Evolutionary conservation across 2,329 filamentous ascomycete genomes (phyloP).

Genomic region (Apiospora sp.): DNA sequence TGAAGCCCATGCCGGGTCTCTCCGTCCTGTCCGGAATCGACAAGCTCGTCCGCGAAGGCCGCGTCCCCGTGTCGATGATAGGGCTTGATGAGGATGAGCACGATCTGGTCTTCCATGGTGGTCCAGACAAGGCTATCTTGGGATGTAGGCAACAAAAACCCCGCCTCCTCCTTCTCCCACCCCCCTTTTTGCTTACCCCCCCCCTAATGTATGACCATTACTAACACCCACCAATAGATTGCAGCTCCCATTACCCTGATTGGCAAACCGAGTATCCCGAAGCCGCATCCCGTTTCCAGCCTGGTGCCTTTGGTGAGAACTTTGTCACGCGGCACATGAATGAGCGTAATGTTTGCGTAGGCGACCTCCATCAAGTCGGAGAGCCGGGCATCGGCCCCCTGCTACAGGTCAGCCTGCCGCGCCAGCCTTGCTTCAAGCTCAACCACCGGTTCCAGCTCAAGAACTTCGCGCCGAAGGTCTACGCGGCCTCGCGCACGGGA

Average conservation of each 20-base stretch:
- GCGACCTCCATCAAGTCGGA: conserved; percentile 63
- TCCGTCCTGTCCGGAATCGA: conserved; percentile 64
- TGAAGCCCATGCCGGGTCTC: conserved; percentile 62
- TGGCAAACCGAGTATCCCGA: conserved; percentile 63
- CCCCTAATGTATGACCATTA: background rate
- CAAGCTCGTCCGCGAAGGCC: conserved; percentile 54
- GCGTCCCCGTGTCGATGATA: conserved; percentile 53
- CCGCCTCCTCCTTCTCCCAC: background rate
- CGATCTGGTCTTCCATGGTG: conserved; percentile 67
- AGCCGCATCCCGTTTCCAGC: conserved; percentile 58
- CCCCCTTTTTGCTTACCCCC: too few species aligned
- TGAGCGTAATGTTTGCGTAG: conserved; percentile 71
- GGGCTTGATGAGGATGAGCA: conserved; percentile 69
- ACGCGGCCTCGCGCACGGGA: conserved; percentile 64
- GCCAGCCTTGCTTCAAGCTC: conserved; percentile 69
- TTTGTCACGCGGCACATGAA: conserved; percentile 65
- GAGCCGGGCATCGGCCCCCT: conserved; percentile 35
- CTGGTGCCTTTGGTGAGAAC: conserved; percentile 72
- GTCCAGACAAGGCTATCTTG: conserved; percentile 69
- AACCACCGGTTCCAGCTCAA: conserved; percentile 72
- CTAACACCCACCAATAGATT: conserved; percentile 53
- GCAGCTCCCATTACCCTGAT: conserved; percentile 62
- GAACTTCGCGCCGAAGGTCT: conserved; percentile 67
- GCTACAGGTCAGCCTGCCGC: conserved; percentile 67
- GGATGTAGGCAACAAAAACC: conserved; percentile 52